A percentile compares a stretch with the other conserved stretches of the same genome.
phyloP scores from a whole-genome alignment of 202 grass and related monocot genomes.

The Brachypodium distachyon region DNA sequence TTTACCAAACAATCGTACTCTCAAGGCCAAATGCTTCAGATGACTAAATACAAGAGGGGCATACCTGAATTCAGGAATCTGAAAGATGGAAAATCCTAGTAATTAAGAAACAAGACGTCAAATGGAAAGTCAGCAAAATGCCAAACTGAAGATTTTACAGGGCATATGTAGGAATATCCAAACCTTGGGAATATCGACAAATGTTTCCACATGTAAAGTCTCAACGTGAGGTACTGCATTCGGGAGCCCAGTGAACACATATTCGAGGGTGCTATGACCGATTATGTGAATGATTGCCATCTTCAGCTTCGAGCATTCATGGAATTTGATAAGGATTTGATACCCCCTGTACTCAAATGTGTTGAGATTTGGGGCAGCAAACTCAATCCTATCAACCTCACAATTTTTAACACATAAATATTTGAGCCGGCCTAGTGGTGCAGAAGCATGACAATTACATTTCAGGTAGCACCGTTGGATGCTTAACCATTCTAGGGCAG shows the following conservation, averaged over 20 bases:
- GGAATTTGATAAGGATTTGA: background rate
- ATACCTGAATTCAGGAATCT: background rate
- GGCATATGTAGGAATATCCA: background rate
- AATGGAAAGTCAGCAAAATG: too few species aligned
- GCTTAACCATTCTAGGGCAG: background rate
- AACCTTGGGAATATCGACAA: background rate
- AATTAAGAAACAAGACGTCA: background rate
- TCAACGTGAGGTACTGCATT: background rate
- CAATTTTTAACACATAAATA: constrained; percentile 5
- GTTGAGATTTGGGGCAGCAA: constrained; percentile 10
- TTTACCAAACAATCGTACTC: background rate
- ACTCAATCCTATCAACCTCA: background rate
- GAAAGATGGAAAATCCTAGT: background rate
- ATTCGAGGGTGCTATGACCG: background rate
- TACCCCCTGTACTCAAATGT: background rate
- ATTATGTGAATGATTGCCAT: background rate
- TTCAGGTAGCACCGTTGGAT: background rate
- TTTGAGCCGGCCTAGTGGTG: background rate
- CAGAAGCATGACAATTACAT: background rate
- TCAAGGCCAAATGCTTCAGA: background rate
- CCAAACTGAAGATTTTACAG: too few species aligned
- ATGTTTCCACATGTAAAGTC: background rate
- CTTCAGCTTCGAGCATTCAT: constrained; percentile 8
- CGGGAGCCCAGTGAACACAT: background rate
- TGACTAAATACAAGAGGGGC: background rate